Evolutionary conservation across 2,329 filamentous ascomycete species (phyloP), one percentile per base, ranked within the genome.

Genomic region (Claviceps sp.): DNA sequence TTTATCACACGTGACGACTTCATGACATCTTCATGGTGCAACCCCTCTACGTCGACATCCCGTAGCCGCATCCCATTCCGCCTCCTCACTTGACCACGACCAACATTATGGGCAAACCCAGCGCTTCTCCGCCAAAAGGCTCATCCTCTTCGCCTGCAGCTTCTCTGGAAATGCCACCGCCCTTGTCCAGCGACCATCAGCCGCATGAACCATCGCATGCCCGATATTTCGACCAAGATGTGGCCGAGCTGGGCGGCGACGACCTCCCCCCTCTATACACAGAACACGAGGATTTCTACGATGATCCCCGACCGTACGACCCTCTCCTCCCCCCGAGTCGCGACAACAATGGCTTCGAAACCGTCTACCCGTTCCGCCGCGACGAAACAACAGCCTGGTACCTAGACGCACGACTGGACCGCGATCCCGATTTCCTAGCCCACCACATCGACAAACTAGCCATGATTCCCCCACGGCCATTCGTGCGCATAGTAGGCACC

Each of bases 401-500:
- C 60, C 60, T 80, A 50, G 66, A 73, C 55, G 59, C 57, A 26
- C 65, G 65, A 17, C 68, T 80, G 38, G 75, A 77, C 56, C 60
- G 62, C 7, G 71, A 77, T 44, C 64, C 68, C 3, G 56, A 60
- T 3, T 64, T 68, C 24, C 68, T 82, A 19, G 66, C 74, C 53
- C 53, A 61, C 13, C 70, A 76, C 56, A 64, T 81, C 55, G 58
- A 58, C 1, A 57, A 63, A 6, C 72, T 76, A 46, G 69, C 75
- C 26, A 59, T 59, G 30, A 61, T 68, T 10, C 78, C 80, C 4
- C 78, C 79, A 0, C 71, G 76, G n/a, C 73, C 74, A 0, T 73
- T 68, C 50, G 69, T 82, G 8, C 70, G 69, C 47, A 64, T 84
- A 43, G 66, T 69, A 37, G 81, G 81, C 50, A 72, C 72, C 4